Conservation (phyloP, 441 rosid species). For the Syzygium malaccense region DNA sequence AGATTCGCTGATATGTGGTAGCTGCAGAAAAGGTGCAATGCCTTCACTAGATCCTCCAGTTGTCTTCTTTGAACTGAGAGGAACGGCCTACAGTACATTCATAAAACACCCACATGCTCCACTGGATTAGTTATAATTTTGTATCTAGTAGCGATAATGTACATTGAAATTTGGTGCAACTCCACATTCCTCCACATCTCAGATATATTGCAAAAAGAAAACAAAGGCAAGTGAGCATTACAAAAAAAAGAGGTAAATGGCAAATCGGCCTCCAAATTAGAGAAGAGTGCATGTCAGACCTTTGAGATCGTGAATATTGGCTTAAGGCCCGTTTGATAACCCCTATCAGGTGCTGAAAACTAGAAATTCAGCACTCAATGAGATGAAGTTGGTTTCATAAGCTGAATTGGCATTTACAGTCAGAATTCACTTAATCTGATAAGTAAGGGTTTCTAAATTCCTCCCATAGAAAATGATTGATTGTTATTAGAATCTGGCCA, state of each 20-base stretch:
- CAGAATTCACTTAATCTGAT: neutral
- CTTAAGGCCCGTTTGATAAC: neutral
- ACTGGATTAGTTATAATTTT: neutral
- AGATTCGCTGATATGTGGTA: conserved; percentile 82
- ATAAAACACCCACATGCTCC: neutral
- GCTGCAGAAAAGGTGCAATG: conserved; percentile 85
- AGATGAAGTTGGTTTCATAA: neutral
- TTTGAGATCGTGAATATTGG: neutral
- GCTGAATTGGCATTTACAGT: neutral
- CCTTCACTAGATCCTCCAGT: conserved; percentile 87
- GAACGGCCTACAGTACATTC: conserved; percentile 67
- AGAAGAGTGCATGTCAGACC: neutral
- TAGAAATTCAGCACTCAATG: neutral
- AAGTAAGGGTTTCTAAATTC: neutral
- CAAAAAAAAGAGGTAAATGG: neutral
- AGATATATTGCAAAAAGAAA: neutral
- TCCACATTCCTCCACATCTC: neutral
- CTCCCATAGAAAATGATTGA: neutral
- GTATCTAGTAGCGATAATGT: neutral
- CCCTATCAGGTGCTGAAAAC: neutral
- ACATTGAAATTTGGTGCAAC: neutral
- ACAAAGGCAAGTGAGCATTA: neutral
- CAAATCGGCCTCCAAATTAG: neutral
- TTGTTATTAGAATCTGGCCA: neutral
- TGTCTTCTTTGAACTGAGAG: conserved; percentile 90